Evolutionary conservation across 768 basidiomycete genomes (phyloP).

Genomic region (Floccularia luteovirens): DNA sequence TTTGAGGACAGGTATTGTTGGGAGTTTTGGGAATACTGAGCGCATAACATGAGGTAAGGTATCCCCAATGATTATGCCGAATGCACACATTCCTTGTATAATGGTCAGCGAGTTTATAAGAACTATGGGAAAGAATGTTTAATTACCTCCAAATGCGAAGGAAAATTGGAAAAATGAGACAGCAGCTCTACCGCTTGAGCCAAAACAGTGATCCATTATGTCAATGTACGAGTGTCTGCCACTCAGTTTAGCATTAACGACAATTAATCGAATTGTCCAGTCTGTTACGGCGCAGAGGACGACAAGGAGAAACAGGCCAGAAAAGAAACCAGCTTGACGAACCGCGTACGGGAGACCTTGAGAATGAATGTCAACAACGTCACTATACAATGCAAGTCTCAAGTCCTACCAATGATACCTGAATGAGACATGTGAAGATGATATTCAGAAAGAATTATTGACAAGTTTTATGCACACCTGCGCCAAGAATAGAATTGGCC

Average conservation of each 20-base stretch:
- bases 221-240: conserved; percentile 90
- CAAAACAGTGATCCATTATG: conserved; percentile 93
- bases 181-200: conserved; percentile 82
- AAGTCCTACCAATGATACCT: conserved; percentile 66
- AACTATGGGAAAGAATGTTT: conserved; percentile 11
- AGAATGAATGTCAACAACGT: background rate
- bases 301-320: conserved; percentile 77
- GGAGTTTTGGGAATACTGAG: conserved; percentile 67
- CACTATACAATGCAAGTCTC: background rate
- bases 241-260: conserved; percentile 92
- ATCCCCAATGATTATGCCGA: conserved; percentile 97
- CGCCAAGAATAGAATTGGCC: conserved; percentile 94
- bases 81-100: conserved; percentile 86
- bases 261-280: conserved; percentile 97
- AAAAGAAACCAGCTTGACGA: conserved; percentile 89
- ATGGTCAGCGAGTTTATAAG: background rate
- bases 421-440: too few relatives aligned
- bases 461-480: conserved; percentile 42
- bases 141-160: conserved; percentile 88
- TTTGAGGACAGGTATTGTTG: conserved; percentile 63
- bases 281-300: conserved; percentile 81
- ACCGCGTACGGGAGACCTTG: conserved; percentile 90
- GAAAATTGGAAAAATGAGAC: conserved; percentile 97
- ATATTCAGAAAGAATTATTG: conserved; percentile 5
- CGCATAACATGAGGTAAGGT: conserved; percentile 93